A percentile compares a stretch with the other conserved stretches of the same genome.
These are phyloP conservation scores for Heritiera littoralis DNA, from an alignment of 345 rosid species.

Conservation along the genomic window DNA sequence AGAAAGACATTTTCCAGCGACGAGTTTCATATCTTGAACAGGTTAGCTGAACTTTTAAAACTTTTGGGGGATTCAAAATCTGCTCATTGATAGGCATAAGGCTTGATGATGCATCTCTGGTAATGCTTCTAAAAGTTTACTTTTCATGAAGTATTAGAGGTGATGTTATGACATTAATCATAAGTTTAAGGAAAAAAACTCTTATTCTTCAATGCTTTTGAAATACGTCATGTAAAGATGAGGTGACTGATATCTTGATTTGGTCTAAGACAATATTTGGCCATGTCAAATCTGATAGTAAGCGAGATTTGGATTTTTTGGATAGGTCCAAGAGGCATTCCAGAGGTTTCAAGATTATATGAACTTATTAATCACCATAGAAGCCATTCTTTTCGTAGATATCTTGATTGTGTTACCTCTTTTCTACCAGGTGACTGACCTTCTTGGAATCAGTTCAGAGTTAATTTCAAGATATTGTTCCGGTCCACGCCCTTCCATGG, in stretches of 20 bases:
- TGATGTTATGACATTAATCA: background rate
- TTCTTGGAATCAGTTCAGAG: constrained; percentile 59
- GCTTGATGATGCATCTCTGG: constrained; percentile 3
- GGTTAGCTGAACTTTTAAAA: constrained; percentile 36
- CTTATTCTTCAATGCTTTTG: background rate
- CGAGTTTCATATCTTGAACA: constrained; percentile 78
- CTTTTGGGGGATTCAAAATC: background rate
- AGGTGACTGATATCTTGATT: constrained; percentile 7
- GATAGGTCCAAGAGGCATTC: constrained; percentile 8
- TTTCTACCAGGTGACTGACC: constrained; percentile 54
- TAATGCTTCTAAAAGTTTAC: background rate
- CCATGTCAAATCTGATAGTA: constrained; percentile 11
- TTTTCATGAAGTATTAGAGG: background rate
- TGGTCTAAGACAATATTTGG: background rate
- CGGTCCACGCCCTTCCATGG: constrained; percentile 60
- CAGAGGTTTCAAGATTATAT: background rate
- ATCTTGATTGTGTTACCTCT: constrained; percentile 22
- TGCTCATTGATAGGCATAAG: background rate
- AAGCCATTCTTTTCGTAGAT: constrained; percentile 13
- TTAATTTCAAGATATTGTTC: constrained; percentile 47
- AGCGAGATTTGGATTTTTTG: constrained; percentile 4
- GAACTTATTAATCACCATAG: constrained; percentile 8
- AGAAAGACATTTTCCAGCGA: constrained; percentile 61
- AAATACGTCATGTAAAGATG: constrained; percentile 10
- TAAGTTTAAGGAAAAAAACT: background rate